Base-by-base conservation (phyloP, 2,329 filamentous ascomycete species). In the Botrytis aclada region DNA sequence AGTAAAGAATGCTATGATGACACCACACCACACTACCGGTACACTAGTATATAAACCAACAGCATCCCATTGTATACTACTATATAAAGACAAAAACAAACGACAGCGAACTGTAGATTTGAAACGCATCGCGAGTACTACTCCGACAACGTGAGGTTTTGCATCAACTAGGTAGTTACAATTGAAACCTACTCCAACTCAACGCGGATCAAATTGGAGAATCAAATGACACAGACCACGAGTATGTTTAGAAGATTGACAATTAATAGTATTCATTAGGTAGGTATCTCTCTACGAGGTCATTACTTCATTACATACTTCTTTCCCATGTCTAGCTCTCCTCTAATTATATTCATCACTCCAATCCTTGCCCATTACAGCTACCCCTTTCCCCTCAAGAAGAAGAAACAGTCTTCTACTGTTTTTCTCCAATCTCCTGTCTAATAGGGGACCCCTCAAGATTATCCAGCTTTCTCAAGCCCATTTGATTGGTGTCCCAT, bases 401-500 rank as follows among this genome's bases (percentile, higher is more conserved):
- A 29, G 22, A 34, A 41, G 20, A 54, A 67, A 67, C 45, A 37
- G 12, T 22, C 4, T 67, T 34, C 47, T 63, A n/a, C 37, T 58
- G 43, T n/a, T 71, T 71, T 32, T 66, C 60, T n/a, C 65, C 65
- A 41, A 29, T 25, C 4, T 69, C 65, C 6, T 37, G 41, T 64
- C 70, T 72, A 25, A 14, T 32, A 18, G 41, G 43, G 32, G 34
- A 58, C 5, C 51, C 71, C 39, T 75, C 73, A 32, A 75, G 60
- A 54, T 54, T 75, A 66, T 78, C 76, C 29, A 71, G 75, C 47
- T 76, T 77, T 62, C 75, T 69, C 66, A 79, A 64, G 25, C 88
- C 88, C 83, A 90, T 82, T 73, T 85, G 85, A 10, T 83, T 83
- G 6, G 89, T 91, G 80, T 97, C 94, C 83, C 92, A 97, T 5